Conservation (phyloP, 176 grass and related monocot species). For the Zoysia japonica region DNA sequence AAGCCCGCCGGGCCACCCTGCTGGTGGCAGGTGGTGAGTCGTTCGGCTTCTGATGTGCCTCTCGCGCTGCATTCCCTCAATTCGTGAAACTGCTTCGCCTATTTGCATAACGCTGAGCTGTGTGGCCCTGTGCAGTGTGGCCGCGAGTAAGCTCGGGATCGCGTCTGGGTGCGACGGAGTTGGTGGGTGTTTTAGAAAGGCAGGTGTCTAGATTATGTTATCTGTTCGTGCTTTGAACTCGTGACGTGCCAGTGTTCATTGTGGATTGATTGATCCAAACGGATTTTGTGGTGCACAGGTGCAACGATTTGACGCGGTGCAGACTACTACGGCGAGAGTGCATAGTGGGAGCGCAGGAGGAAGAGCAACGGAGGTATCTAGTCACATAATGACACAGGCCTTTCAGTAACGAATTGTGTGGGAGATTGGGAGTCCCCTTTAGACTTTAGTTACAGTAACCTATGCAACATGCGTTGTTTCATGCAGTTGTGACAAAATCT, state of each 20-base stretch:
- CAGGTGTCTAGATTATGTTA: slow-evolving; percentile 19
- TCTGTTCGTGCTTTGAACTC: neutral
- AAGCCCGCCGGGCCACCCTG: neutral
- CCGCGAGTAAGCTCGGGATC: slow-evolving; percentile 35
- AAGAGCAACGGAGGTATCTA: slow-evolving; percentile 61
- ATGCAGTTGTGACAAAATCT: neutral
- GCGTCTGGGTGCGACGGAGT: slow-evolving; percentile 33
- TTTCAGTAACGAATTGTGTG: no score
- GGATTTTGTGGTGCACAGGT: slow-evolving; percentile 44
- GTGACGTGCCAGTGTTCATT: neutral
- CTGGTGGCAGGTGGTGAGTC: slow-evolving; percentile 31
- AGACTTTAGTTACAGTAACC: no score
- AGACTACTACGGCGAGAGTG: slow-evolving; percentile 25
- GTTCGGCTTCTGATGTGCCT: neutral
- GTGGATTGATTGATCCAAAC: slow-evolving; percentile 26
- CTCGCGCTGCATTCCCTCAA: slow-evolving; percentile 15
- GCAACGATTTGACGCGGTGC: slow-evolving; percentile 32
- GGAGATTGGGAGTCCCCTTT: no score
- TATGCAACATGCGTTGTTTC: slow-evolving; percentile 4
- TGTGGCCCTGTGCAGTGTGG: slow-evolving; percentile 44
- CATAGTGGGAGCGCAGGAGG: slow-evolving; percentile 48
- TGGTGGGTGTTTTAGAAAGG: slow-evolving; percentile 49
- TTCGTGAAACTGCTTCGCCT: neutral
- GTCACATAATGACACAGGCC: neutral
- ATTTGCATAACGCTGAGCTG: neutral